Base-by-base conservation (phyloP, 805 yeast species). In the Cyberlindnera maritima region DNA sequence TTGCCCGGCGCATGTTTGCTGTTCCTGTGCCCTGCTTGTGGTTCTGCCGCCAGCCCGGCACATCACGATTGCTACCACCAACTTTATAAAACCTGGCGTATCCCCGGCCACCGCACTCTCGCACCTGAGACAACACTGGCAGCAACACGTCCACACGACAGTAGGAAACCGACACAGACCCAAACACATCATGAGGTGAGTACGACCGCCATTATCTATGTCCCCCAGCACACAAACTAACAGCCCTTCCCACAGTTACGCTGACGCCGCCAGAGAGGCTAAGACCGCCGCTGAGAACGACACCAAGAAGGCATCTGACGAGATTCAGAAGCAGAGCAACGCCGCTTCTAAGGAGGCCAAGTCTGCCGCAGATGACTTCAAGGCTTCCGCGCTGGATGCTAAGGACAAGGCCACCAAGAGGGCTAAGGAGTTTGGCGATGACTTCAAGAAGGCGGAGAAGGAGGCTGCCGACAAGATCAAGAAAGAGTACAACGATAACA, bases 401-500 rank as follows among this genome's bases (percentile, higher is more conserved):
- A 51, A 47, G 28, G 52, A 50, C 32, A 49, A 51, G 31, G 48
- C 50, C 36, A 59, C 62, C n/a, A 46, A 59, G 12, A 60, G 61
- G 17, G 54, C 63, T n/a, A 52, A 54, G 19, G 60, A 49, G 46
- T 12, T 49, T 15, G 39, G 43, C 18, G 38, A 39, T 9, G 52
- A 49, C 32, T 5, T 61, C n/a, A 63, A 65, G 41, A 63, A 69
- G 50, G 67, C 66, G n/a, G 59, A 62, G 35, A 61, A 65, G 43
- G 65, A 69, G 35, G 68, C 66, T 28, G 55, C 60, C 23, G 65
- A 66, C 18, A 65, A 61, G 48, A 47, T 63, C 38, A 62, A 63
- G 46, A 63, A 66, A 50, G 65, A 59, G 38, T 63, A 62, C 41
- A 56, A 64, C 7, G 58, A 61, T 15, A 56, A 59, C 48, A 59